Conservation (phyloP, 805 yeast genomes). For the Cyberlindnera misumaiensis region DNA sequence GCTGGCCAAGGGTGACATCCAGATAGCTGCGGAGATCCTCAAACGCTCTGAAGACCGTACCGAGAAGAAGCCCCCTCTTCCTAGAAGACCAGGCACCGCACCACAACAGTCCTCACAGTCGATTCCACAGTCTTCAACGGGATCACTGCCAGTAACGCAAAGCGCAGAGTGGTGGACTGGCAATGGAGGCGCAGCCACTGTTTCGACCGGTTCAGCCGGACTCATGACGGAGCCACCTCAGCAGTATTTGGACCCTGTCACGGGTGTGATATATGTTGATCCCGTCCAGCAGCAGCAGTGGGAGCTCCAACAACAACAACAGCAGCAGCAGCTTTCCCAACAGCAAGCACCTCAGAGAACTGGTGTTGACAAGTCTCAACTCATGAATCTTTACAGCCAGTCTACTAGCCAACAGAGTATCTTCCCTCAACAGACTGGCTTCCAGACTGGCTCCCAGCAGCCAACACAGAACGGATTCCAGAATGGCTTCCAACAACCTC, state of each 20-base stretch:
- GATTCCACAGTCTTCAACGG: conserved; percentile 2
- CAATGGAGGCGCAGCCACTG: conserved; percentile 21
- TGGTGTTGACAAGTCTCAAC: conserved; percentile 12
- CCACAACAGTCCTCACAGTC: conserved; percentile 2
- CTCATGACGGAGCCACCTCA: conserved; percentile 43
- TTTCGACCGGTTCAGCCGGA: conserved; percentile 6
- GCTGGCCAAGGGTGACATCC: conserved; percentile 51
- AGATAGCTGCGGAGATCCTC: conserved; percentile 52
- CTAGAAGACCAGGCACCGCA: conserved; percentile 26
- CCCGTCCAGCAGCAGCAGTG: conserved; percentile 47
- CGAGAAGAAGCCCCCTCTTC: conserved; percentile 45
- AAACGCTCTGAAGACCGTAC: conserved; percentile 31
- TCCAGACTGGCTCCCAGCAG: conserved; percentile 4
- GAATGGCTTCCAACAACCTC: conserved; percentile 3
- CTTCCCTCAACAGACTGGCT: conserved; percentile 28
- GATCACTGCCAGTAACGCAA: background rate
- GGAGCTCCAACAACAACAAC: conserved; percentile 19
- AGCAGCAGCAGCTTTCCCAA: conserved; percentile 6
- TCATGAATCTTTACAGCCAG: conserved; percentile 26
- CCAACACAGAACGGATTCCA: conserved; percentile 8
- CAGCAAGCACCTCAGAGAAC: conserved; percentile 6
- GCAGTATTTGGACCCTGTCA: conserved; percentile 67
- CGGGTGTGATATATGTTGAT: conserved; percentile 66
- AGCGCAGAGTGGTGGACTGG: conserved; percentile 19
- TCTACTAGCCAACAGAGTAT: conserved; percentile 28